phyloP scores from a whole-genome alignment of 129 eudicot genomes.

The Oenanthe sinensis region DNA sequence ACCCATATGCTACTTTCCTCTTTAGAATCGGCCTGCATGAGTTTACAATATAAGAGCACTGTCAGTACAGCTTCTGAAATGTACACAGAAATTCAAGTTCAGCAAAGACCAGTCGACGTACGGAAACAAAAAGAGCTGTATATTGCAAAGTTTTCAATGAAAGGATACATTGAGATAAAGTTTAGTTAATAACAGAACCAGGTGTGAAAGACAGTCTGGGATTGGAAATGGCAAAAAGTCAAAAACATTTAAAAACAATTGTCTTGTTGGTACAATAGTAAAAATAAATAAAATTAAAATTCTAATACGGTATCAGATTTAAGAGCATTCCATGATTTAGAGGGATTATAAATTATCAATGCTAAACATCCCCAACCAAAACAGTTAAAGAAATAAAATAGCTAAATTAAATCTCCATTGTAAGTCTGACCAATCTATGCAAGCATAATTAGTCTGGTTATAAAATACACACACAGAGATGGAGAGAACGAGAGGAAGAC shows the following conservation, averaged over 20 bases:
- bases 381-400: not conserved
- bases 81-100: not conserved
- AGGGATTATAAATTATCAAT: not conserved
- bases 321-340: not conserved
- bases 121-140: not conserved
- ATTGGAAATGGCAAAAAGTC: not conserved
- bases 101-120: not conserved
- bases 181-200: not conserved
- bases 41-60: constrained; percentile 3
- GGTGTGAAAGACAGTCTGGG: not conserved
- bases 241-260: not conserved
- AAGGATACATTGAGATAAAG: not conserved
- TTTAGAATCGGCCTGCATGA: constrained; percentile 47
- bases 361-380: not conserved
- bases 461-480: not conserved
- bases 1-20: constrained; percentile 89
- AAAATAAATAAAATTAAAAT: not conserved
- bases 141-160: not conserved
- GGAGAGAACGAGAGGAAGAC: not conserved
- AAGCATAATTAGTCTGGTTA: not conserved
- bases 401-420: not conserved
- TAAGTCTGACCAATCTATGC: not conserved
- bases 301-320: not conserved
- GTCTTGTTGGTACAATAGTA: not conserved
- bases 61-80: not conserved